These are phyloP conservation scores for Ilyonectria destructans DNA, from an alignment of 2,329 filamentous ascomycete genomes.

Conservation along the genomic window DNA sequence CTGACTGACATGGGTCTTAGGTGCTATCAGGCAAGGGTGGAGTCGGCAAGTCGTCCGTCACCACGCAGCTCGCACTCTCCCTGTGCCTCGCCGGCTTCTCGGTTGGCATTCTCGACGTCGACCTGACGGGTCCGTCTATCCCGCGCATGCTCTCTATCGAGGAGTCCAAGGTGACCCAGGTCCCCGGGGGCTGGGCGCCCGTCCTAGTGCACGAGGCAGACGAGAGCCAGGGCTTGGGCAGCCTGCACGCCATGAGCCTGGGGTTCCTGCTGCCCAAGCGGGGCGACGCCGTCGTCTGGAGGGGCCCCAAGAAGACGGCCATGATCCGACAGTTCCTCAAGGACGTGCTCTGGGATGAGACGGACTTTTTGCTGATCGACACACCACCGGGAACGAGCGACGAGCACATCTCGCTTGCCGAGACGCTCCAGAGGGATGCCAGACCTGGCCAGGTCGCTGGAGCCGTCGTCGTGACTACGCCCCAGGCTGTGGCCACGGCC, in stretches of 20 bases:
- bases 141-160: constrained; percentile 95
- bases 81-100: constrained; percentile 88
- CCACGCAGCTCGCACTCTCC: constrained; percentile 93
- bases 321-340: constrained; percentile 98
- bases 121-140: constrained; percentile 96
- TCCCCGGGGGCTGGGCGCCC: constrained; percentile 92
- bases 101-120: constrained; percentile 95
- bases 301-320: constrained; percentile 97
- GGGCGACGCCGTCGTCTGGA: constrained; percentile 96
- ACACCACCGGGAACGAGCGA: constrained; percentile 97
- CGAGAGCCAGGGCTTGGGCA: constrained; percentile 68
- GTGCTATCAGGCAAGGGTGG: constrained; percentile 97
- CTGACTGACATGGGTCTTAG: constrained; percentile 54
- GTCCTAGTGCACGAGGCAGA: constrained; percentile 83
- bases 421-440: constrained; percentile 81
- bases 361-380: constrained; percentile 96
- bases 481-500: constrained; percentile 92
- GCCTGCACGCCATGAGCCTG: constrained; percentile 89
- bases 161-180: constrained; percentile 89
- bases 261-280: constrained; percentile 89
- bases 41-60: constrained; percentile 98
- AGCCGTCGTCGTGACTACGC: constrained; percentile 95
- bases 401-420: constrained; percentile 95
- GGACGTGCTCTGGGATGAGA: constrained; percentile 88
- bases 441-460: constrained; percentile 81